Percentiles rank a stretch among this genome's conserved stretches.
phyloP scores from a whole-genome alignment of 148 eudicot species.

The Cornus florida region DNA sequence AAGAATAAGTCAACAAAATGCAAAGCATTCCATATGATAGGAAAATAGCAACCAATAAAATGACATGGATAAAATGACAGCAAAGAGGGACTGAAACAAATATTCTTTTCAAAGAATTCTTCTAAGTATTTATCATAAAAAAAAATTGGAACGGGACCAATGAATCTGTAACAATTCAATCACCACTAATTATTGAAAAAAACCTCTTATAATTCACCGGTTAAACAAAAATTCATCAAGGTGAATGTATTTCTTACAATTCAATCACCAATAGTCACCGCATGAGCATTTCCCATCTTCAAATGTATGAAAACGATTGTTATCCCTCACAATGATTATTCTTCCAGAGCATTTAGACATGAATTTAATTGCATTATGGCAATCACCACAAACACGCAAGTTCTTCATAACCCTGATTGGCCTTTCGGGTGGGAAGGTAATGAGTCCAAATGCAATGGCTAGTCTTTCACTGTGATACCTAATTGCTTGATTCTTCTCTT shows the following conservation, averaged over 20 bases:
- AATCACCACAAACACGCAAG: slow-evolving; percentile 90
- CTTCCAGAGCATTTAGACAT: slow-evolving; percentile 75
- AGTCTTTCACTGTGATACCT: slow-evolving; percentile 82
- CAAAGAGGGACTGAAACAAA: not conserved
- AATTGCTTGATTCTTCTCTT: slow-evolving; percentile 54
- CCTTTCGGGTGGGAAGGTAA: slow-evolving; percentile 62
- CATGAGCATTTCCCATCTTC: slow-evolving; percentile 82
- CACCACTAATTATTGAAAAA: not conserved
- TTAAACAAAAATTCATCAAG: not conserved
- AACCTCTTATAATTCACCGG: not conserved
- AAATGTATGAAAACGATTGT: slow-evolving; percentile 74
- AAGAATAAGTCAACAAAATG: too few relatives aligned
- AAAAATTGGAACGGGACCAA: not conserved
- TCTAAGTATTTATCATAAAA: not conserved
- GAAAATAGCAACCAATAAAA: not conserved
- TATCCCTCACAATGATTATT: slow-evolving; percentile 71
- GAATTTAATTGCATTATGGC: slow-evolving; percentile 82
- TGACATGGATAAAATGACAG: not conserved
- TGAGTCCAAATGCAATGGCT: slow-evolving; percentile 78
- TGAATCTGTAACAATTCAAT: not conserved
- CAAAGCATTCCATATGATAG: not conserved
- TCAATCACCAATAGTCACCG: slow-evolving; percentile 79
- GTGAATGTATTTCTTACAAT: not conserved
- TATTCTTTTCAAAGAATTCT: not conserved
- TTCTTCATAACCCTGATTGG: slow-evolving; percentile 88